Evolutionary conservation across 768 basidiomycete species (phyloP).

Genomic region (Boletus bicolor): DNA sequence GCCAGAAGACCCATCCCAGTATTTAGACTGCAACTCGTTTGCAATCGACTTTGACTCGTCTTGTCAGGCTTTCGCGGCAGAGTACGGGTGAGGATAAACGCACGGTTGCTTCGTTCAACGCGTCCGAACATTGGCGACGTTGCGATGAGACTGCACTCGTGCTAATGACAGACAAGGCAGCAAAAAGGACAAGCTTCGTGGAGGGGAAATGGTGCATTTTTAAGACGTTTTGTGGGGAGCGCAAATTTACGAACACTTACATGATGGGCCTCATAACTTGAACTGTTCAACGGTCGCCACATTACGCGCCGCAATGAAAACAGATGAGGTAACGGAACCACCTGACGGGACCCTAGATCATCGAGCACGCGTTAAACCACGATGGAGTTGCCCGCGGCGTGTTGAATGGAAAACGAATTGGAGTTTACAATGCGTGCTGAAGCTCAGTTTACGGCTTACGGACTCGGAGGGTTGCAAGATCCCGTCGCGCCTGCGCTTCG

Average conservation of each 20-base stretch:
- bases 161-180: conserved; percentile 1
- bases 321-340: too few species aligned
- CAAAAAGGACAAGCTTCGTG: not conserved
- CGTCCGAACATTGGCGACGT: conserved; percentile 6
- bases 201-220: conserved; percentile 1
- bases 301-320: too few species aligned
- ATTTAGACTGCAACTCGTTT: conserved; percentile 31
- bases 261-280: too few species aligned
- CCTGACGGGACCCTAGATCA: too few species aligned
- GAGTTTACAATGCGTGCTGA: too few species aligned
- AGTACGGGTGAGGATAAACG: not conserved
- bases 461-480: too few species aligned
- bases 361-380: too few species aligned
- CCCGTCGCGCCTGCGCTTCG: too few species aligned
- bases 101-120: conserved; percentile 12
- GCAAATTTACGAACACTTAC: not conserved
- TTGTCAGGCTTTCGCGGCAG: not conserved
- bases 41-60: conserved; percentile 22
- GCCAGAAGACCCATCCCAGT: conserved; percentile 40
- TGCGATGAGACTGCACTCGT: not conserved
- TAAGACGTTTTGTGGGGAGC: not conserved
- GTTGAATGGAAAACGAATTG: too few species aligned
- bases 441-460: too few species aligned
- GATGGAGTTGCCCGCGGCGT: too few species aligned
- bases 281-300: too few species aligned